Base-by-base conservation (phyloP, 108 stramenopile genomes). In the Discostella pseudostelligera region DNA sequence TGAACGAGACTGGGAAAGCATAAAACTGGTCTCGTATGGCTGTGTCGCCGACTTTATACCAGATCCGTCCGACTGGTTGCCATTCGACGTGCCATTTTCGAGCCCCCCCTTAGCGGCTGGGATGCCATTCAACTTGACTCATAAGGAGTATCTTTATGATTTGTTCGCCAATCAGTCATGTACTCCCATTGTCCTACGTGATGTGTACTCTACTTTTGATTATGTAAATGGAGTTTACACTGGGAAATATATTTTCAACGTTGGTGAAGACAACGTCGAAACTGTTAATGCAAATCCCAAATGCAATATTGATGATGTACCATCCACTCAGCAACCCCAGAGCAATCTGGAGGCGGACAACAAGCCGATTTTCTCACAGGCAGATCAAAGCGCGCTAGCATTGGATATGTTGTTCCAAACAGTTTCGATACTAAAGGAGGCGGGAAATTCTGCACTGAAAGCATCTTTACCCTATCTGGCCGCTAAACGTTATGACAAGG, bases 31-130 rank as follows among this genome's bases (percentile, higher is more conserved):
- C 59, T 28, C 48, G 37, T 69, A 80, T 25, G 69, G 79, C 0
- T 59, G 76, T 28, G 37, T 60, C 21, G 86, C 84, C 0, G 86
- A 92, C 50, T 60, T 92, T 7, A 76, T 92, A 32, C 90, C 90
- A 7, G 81, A 86, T 48, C 90, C 90, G 13, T 78, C 80, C 14
- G 86, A 86, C 59, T 88, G 90, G 90, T 74, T 91, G 36, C 85
- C 82, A 10, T 86, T 78, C 70, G 86, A 88, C 62, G 14, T 57
- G 17, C 68, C 72, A 11, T 76, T 87, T 72, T 54, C 80, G 37
- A 62, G 32, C 35, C 59, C 71, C 1, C 67, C 84, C 12, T 56
- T 60, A 13, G n/a, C 61, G 37, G 73, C 72, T 47, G 70, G 76
- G 9, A 72, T 74, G 46, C 59, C 69, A 40, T 78, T 83, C 46